Percentiles rank a stretch among this genome's conserved stretches.
phyloP scores from a whole-genome alignment of 2,329 filamentous ascomycete species.

The Fusarium secorum region DNA sequence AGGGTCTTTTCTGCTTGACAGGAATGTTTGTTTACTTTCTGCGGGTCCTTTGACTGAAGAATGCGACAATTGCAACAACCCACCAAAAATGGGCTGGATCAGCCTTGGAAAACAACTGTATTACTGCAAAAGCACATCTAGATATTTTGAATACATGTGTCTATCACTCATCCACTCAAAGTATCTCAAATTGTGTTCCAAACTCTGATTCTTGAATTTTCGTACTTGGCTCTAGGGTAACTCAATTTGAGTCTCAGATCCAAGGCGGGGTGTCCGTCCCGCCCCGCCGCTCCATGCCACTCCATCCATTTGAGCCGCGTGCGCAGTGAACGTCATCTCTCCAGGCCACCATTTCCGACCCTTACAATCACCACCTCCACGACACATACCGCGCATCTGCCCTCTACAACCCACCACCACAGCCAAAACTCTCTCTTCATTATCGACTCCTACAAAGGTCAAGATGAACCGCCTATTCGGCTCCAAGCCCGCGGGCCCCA shows the following conservation, averaged over 20 bases:
- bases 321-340: constrained; percentile 39
- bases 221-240: background rate
- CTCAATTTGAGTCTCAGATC: background rate
- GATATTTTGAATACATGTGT: rapidly evolving
- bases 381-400: background rate
- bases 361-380: background rate
- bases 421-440: background rate
- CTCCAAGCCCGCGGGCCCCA: constrained; percentile 83
- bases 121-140: rapidly evolving
- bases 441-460: background rate
- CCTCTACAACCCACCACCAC: background rate
- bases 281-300: constrained; percentile 1
- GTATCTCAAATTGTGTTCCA: rapidly evolving
- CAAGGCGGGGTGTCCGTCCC: constrained; percentile 12
- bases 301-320: constrained; percentile 23
- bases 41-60: background rate
- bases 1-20: background rate
- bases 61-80: background rate
- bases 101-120: rapidly evolving
- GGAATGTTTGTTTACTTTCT: constrained; percentile 12
- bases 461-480: constrained; percentile 97
- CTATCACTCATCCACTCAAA: rapidly evolving
- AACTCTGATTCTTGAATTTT: background rate
- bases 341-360: constrained; percentile 32
- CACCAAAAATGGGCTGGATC: rapidly evolving